phyloP scores from a whole-genome alignment of 495 filamentous ascomycete genomes.

The Hyphodiscus hymeniophilus region DNA sequence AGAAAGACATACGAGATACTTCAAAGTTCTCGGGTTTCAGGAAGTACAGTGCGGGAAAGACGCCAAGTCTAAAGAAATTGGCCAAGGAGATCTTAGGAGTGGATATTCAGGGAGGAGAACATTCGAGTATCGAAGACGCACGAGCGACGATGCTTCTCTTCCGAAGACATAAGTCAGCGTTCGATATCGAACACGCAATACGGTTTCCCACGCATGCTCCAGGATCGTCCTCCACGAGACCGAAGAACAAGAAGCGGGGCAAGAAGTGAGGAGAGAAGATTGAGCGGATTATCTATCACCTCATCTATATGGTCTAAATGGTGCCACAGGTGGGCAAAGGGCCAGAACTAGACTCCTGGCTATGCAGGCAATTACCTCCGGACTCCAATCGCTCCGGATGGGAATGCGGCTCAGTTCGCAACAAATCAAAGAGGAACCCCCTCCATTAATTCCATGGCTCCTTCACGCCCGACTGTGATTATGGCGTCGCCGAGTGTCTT shows the following conservation, averaged over 20 bases:
- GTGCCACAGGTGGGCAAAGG: neutral
- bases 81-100: slow-evolving; percentile 71
- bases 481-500: slow-evolving; percentile 66
- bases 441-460: slow-evolving; percentile 58
- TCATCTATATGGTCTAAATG: slow-evolving; percentile 9
- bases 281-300: slow-evolving; percentile 36
- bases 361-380: neutral
- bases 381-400: slow-evolving; percentile 6
- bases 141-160: slow-evolving; percentile 83
- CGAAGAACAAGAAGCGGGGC: slow-evolving; percentile 25
- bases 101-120: slow-evolving; percentile 48
- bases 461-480: slow-evolving; percentile 57
- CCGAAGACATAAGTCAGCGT: slow-evolving; percentile 66
- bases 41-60: slow-evolving; percentile 64
- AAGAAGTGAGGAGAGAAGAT: slow-evolving; percentile 27
- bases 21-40: slow-evolving; percentile 65
- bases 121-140: slow-evolving; percentile 75
- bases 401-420: slow-evolving; percentile 2
- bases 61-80: slow-evolving; percentile 68
- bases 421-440: slow-evolving; percentile 45
- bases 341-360: neutral
- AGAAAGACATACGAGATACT: slow-evolving; percentile 75
- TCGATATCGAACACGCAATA: slow-evolving; percentile 70
- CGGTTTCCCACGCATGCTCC: slow-evolving; percentile 45
- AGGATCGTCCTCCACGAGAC: slow-evolving; percentile 27